Base-by-base conservation (phyloP, 768 basidiomycete species). In the Leucosporidium yakuticum region DNA sequence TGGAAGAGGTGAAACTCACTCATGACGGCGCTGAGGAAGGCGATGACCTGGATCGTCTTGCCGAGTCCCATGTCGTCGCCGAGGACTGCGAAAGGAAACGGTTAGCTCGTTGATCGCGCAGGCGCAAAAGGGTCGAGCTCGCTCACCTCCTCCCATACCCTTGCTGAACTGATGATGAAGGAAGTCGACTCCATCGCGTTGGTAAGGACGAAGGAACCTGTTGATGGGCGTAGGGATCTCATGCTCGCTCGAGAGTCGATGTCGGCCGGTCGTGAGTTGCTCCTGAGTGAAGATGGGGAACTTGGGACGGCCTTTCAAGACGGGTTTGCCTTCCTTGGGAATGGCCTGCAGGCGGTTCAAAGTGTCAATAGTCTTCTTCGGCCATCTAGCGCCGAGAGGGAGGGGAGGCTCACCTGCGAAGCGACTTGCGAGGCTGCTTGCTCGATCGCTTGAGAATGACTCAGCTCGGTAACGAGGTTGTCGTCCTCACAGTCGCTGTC, bases 51-150 rank as follows among this genome's bases (percentile, higher is more conserved):
- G 27, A 97, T 92, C 0, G 95, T 98, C 83, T 98, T 98, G 4
- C 88, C 95, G 82, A 81, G 64, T 60, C 54, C 95, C 95, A 98
- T 98, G 75, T 98, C 95, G 77, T 98, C 95, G 8, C 95, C 95
- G 6, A 98, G 82, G 17, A 97, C 77, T 44, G 39, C 39, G 39
- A 44, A 15, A 2, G 8, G 39, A 8, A 8, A 44, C 11, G 39
- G 14, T 44, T 15, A 44, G 39, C 39, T 44, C 39, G 14, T 7
- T 15, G 14, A 12, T 15, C 39, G 11, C 39, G n/a, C n/a, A n/a
- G 39, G 39, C 14, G 8, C 6, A 15, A 44, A 15, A 15, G 11
- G 39, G 17, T 15, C 11, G 14, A 15, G 39, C 11, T 8, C 39
- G 2, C 39, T 44, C 39, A 44, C 39, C 39, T 0, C 88, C 94